Evolutionary conservation across 2,329 filamentous ascomycete species (phyloP).

Genomic region (Colletotrichum agaves): DNA sequence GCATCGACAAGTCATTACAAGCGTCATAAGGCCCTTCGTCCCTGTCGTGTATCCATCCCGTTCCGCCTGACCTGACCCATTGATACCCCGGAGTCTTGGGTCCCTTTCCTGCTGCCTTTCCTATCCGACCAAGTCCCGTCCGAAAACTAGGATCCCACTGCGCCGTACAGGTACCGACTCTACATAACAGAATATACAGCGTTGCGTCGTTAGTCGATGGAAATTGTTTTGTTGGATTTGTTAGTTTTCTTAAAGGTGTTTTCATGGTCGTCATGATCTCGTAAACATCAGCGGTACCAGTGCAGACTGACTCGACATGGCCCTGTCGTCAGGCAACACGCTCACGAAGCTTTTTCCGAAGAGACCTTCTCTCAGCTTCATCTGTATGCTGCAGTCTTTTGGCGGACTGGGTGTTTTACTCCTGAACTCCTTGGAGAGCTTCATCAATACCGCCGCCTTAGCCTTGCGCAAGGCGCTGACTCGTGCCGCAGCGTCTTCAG

Average conservation of each 20-base stretch:
- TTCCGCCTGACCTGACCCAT: constrained; percentile 5
- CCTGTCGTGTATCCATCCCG: constrained; percentile 14
- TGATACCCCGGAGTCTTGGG: neutral
- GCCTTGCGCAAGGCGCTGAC: constrained; percentile 66
- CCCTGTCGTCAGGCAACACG: constrained; percentile 55
- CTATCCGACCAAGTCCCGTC: constrained; percentile 31
- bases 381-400: constrained; percentile 46
- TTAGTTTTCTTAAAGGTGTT: neutral
- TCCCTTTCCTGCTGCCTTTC: constrained; percentile 21
- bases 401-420: constrained; percentile 34
- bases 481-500: constrained; percentile 66
- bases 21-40: constrained; percentile 14
- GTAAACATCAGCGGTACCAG: constrained; percentile 72
- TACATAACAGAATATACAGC: constrained; percentile 33
- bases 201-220: constrained; percentile 11
- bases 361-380: constrained; percentile 54
- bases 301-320: constrained; percentile 62
- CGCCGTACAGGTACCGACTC: constrained; percentile 19
- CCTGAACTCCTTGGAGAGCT: constrained; percentile 64
- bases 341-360: constrained; percentile 52
- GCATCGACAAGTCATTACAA: constrained; percentile 37
- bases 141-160: constrained; percentile 20
- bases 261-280: constrained; percentile 46
- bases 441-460: constrained; percentile 69
- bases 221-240: neutral